Evolutionary conservation across 78 protist genomes (phyloP).

Genomic region (Dictyostelium brefeldianum): DNA sequence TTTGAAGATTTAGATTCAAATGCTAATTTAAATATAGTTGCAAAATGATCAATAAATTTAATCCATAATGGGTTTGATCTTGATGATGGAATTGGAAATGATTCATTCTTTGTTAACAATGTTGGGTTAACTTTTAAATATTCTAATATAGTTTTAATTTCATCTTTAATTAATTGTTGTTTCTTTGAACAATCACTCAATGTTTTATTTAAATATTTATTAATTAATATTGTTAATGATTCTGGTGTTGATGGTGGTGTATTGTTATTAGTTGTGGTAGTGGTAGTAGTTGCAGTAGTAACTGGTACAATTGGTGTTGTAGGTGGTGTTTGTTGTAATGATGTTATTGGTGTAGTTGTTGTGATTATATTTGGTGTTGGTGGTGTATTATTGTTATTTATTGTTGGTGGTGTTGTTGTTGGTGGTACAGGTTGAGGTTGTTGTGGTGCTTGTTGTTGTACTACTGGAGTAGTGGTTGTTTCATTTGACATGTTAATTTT

Average conservation of each 20-base stretch:
- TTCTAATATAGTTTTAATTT: slow-evolving; percentile 35
- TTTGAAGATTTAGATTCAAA: slow-evolving; percentile 44
- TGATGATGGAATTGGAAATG: background rate
- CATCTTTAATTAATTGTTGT: slow-evolving; percentile 67
- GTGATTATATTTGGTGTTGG: background rate
- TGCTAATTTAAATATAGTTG: slow-evolving; percentile 26
- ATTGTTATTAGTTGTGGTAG: background rate
- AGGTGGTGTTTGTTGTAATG: slow-evolving; percentile 3
- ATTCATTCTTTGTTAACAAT: background rate
- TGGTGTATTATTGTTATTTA: background rate
- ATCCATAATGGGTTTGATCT: slow-evolving; percentile 12
- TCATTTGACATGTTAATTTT: no score
- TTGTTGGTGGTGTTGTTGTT: background rate
- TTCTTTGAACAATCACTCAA: slow-evolving; percentile 53
- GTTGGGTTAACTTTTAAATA: slow-evolving; percentile 48
- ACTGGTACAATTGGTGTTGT: background rate
- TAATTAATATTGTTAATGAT: background rate
- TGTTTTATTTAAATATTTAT: slow-evolving; percentile 38
- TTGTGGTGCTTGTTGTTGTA: background rate
- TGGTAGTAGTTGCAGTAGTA: background rate
- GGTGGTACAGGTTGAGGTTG: background rate
- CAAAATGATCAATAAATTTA: slow-evolving; percentile 19
- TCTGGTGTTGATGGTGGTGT: slow-evolving; percentile 39
- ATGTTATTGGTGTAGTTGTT: background rate
- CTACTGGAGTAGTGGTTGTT: background rate